Evolutionary conservation across 1,139 yeast species (phyloP).

Genomic region (Pichia inconspicua): DNA sequence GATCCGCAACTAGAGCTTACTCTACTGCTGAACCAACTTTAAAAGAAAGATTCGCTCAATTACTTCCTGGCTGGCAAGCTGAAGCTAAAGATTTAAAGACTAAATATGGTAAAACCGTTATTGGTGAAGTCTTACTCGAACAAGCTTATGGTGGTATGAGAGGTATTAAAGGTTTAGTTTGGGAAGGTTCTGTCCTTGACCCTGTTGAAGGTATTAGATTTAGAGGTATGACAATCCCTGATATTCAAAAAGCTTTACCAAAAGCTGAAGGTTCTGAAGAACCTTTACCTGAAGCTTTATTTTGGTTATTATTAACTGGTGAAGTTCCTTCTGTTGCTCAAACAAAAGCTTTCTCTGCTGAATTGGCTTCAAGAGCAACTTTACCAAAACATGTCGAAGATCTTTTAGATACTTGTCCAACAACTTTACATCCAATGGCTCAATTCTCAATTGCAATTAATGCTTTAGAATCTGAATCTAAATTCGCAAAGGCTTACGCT

Average conservation of each 20-base stretch:
- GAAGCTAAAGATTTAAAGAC: conserved; percentile 84
- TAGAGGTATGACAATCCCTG: conserved; percentile 97
- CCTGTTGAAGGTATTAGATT: conserved; percentile 97
- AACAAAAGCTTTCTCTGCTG: conserved; percentile 67
- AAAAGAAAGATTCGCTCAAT: conserved; percentile 88
- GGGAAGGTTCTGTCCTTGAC: conserved; percentile 99
- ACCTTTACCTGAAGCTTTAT: conserved; percentile 86
- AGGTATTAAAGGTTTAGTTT: conserved; percentile 94
- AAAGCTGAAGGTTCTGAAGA: conserved; percentile 81
- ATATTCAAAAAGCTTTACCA: conserved; percentile 87
- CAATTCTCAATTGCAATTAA: conserved; percentile 90
- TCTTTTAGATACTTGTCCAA: conserved; percentile 75
- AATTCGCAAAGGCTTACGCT: conserved; percentile 87
- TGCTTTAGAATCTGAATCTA: conserved; percentile 84
- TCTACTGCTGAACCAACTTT: conserved; percentile 62
- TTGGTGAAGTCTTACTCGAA: conserved; percentile 89
- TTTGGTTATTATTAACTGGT: conserved; percentile 89
- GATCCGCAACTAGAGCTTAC: conserved; percentile 34
- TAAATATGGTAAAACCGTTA: conserved; percentile 82
- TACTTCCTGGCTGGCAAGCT: conserved; percentile 86
- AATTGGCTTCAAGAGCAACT: conserved; percentile 77
- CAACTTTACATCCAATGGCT: conserved; percentile 93
- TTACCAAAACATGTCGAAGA: conserved; percentile 83
- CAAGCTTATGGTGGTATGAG: conserved; percentile 99
- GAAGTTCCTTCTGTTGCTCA: conserved; percentile 76